phyloP scores from a whole-genome alignment of 2,329 filamentous ascomycete species.

The Daldinia eschscholtzii region DNA sequence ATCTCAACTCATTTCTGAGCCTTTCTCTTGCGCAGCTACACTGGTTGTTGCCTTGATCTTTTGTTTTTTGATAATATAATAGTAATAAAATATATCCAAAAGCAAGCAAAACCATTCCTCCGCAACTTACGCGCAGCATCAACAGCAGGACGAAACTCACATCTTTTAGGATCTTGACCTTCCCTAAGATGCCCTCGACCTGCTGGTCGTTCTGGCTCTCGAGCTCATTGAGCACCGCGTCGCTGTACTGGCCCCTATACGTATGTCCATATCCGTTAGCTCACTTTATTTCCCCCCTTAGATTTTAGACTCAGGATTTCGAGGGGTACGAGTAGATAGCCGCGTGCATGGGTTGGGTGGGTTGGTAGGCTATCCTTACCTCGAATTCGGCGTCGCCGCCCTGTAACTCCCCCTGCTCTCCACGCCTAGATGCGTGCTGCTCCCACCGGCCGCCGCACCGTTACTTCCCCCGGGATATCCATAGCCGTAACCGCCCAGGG shows the following conservation, averaged over 20 bases:
- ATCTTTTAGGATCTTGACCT: constrained; percentile 90
- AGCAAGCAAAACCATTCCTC: constrained; percentile 19
- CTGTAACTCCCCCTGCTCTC: constrained; percentile 62
- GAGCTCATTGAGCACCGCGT: constrained; percentile 90
- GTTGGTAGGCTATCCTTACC: constrained; percentile 56
- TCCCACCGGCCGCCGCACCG: constrained; percentile 41
- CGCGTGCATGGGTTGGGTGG: neutral
- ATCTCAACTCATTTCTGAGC: constrained; percentile 9
- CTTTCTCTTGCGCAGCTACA: constrained; percentile 6
- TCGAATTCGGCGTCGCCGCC: constrained; percentile 78
- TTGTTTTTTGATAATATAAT: constrained; percentile 8
- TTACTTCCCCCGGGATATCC: constrained; percentile 59
- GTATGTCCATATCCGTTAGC: constrained; percentile 6
- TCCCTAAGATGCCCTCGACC: constrained; percentile 89
- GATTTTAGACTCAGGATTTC: neutral
- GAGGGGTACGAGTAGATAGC: neutral
- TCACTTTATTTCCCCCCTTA: neutral
- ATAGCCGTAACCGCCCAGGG: constrained; percentile 64
- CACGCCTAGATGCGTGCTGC: constrained; percentile 46
- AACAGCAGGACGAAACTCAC: constrained; percentile 64
- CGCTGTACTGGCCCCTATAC: constrained; percentile 86
- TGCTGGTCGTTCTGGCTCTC: constrained; percentile 96
- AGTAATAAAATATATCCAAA: constrained; percentile 17
- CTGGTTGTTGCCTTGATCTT: constrained; percentile 3
- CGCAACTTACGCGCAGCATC: constrained; percentile 42